Conservation (phyloP, 768 basidiomycete genomes). For the Psilocybe cubensis region DNA sequence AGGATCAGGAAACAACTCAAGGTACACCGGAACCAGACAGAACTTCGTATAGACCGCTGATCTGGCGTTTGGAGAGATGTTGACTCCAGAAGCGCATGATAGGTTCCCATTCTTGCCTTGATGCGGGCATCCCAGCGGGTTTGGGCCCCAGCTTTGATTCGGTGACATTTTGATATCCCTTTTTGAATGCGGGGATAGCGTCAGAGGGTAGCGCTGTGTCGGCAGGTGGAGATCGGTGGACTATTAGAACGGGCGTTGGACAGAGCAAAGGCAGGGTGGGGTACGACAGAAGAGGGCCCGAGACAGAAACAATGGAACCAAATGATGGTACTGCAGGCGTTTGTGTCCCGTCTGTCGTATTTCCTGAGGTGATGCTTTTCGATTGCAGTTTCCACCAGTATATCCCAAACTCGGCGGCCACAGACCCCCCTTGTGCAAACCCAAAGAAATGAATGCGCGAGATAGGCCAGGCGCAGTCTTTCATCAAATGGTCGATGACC, state of each 20-base stretch:
- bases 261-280: slow-evolving; percentile 59
- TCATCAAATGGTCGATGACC: slow-evolving; percentile 58
- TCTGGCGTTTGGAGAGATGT: slow-evolving; percentile 55
- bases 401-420: slow-evolving; percentile 71
- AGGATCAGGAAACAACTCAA: neutral
- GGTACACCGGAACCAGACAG: slow-evolving; percentile 42
- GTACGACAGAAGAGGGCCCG: slow-evolving; percentile 78
- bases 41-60: slow-evolving; percentile 71
- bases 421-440: slow-evolving; percentile 84
- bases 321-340: slow-evolving; percentile 43
- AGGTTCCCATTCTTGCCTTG: slow-evolving; percentile 78
- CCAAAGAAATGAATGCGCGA: slow-evolving; percentile 84
- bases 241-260: slow-evolving; percentile 65
- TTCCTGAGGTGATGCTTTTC: slow-evolving; percentile 6
- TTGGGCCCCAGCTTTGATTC: slow-evolving; percentile 53
- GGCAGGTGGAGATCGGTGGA: slow-evolving; percentile 54
- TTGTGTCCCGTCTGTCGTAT: slow-evolving; percentile 5
- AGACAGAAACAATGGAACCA: slow-evolving; percentile 70
- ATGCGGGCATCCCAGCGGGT: slow-evolving; percentile 71
- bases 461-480: slow-evolving; percentile 66
- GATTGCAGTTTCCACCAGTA: slow-evolving; percentile 50
- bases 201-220: slow-evolving; percentile 46
- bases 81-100: slow-evolving; percentile 91
- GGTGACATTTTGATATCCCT: slow-evolving; percentile 54
- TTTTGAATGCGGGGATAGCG: slow-evolving; percentile 57